These are phyloP conservation scores for Hygrocybe coccinea DNA, from an alignment of 768 basidiomycete species.

Conservation along the genomic window DNA sequence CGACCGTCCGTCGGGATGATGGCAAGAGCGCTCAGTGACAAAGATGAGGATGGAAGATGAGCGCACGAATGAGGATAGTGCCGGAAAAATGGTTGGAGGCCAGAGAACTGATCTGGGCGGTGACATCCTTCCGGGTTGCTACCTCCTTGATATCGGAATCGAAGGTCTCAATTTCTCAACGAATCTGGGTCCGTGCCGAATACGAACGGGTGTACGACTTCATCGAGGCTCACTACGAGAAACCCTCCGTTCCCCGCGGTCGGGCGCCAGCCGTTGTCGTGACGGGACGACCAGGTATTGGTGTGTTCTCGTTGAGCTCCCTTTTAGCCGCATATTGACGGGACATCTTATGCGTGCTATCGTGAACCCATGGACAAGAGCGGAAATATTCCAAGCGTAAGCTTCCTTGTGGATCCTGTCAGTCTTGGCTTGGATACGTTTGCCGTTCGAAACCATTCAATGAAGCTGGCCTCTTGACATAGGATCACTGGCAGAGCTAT, in stretches of 20 bases:
- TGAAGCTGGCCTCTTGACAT: too few relatives aligned
- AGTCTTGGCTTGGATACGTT: slow-evolving; percentile 1
- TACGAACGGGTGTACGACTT: slow-evolving; percentile 9
- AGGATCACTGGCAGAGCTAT: too few relatives aligned
- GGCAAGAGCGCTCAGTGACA: slow-evolving; percentile 3
- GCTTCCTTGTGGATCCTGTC: slow-evolving; percentile 2
- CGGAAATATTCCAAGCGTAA: slow-evolving; percentile 13
- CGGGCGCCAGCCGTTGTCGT: slow-evolving; percentile 7
- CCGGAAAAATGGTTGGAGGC: background rate
- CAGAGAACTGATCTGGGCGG: background rate
- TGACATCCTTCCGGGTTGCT: slow-evolving; percentile 13
- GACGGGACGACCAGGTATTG: slow-evolving; percentile 12
- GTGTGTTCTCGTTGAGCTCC: background rate
- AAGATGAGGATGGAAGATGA: background rate
- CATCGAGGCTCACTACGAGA: slow-evolving; percentile 4
- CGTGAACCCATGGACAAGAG: slow-evolving; percentile 16
- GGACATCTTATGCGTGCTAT: slow-evolving; percentile 8
- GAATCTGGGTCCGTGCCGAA: slow-evolving; percentile 12
- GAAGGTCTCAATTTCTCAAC: background rate
- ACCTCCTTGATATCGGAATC: slow-evolving; percentile 8
- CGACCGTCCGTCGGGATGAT: background rate
- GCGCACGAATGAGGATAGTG: background rate
- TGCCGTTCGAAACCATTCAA: too few relatives aligned
- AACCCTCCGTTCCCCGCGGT: background rate
- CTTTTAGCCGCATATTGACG: background rate